These are phyloP conservation scores for Agrocybe chaxingu DNA, from an alignment of 768 basidiomycete species.

Conservation along the genomic window DNA sequence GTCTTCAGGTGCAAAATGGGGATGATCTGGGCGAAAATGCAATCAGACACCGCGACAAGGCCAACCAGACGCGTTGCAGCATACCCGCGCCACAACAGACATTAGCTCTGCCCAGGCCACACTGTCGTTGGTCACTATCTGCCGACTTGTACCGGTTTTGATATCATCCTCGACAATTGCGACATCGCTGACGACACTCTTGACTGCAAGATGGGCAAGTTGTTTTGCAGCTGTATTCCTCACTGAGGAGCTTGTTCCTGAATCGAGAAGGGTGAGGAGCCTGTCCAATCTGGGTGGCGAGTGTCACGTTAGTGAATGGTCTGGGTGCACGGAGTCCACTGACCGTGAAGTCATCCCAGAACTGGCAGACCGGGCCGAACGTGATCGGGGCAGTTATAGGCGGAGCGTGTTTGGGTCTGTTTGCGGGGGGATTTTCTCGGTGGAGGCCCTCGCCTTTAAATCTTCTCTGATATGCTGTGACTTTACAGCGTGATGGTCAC, in stretches of 20 bases:
- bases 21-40: slow-evolving; percentile 56
- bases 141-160: slow-evolving; percentile 49
- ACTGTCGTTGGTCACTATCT: slow-evolving; percentile 60
- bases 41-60: slow-evolving; percentile 4
- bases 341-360: slow-evolving; percentile 79
- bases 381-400: slow-evolving; percentile 26
- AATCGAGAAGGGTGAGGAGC: slow-evolving; percentile 92
- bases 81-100: slow-evolving; percentile 85
- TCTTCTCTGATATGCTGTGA: slow-evolving; percentile 48
- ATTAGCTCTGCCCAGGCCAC: slow-evolving; percentile 89
- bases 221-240: slow-evolving; percentile 96
- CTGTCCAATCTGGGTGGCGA: slow-evolving; percentile 77
- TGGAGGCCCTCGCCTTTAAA: slow-evolving; percentile 55
- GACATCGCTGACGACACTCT: slow-evolving; percentile 81
- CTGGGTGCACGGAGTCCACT: slow-evolving; percentile 9
- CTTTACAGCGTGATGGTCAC: slow-evolving; percentile 38
- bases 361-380: slow-evolving; percentile 51
- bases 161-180: slow-evolving; percentile 72
- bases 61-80: neutral
- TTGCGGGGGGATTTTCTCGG: slow-evolving; percentile 57
- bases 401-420: slow-evolving; percentile 39
- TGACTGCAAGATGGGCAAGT: slow-evolving; percentile 85
- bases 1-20: slow-evolving; percentile 90
- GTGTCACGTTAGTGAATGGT: neutral
- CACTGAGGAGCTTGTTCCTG: slow-evolving; percentile 87